Conservation (phyloP, 2,329 filamentous ascomycete species). For the Taxawa tesnikishii region DNA sequence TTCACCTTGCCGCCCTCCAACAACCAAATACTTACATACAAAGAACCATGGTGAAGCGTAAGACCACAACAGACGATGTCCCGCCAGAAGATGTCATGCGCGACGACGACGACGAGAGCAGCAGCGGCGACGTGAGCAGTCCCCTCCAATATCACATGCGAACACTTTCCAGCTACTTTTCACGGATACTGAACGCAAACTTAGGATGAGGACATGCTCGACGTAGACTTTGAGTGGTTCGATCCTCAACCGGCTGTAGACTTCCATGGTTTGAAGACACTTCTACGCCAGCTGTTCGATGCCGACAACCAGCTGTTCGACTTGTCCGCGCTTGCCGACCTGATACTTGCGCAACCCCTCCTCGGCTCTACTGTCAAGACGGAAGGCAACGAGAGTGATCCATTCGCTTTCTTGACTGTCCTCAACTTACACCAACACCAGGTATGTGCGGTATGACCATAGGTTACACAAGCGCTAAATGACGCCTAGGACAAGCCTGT, state of each 20-base stretch:
- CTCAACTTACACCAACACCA: slow-evolving; percentile 70
- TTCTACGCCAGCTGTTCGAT: slow-evolving; percentile 86
- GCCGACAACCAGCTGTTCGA: slow-evolving; percentile 77
- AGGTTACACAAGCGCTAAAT: no score
- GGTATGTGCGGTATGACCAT: no score
- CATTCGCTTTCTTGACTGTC: slow-evolving; percentile 84
- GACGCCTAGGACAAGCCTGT: slow-evolving; percentile 50
- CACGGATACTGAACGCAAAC: slow-evolving; percentile 1
- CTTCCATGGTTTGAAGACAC: slow-evolving; percentile 86
- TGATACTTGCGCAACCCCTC: slow-evolving; percentile 75
- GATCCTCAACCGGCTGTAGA: slow-evolving; percentile 82
- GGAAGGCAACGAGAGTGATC: slow-evolving; percentile 85
- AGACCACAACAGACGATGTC: slow-evolving; percentile 34
- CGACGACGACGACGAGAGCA: slow-evolving; percentile 20
- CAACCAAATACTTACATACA: slow-evolving; percentile 9
- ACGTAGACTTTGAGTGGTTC: slow-evolving; percentile 98
- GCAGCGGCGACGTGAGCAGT: slow-evolving; percentile 15
- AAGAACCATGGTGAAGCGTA: slow-evolving; percentile 41
- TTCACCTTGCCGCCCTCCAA: no score
- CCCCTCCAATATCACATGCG: not conserved
- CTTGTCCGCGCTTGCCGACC: slow-evolving; percentile 71
- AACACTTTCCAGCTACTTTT: no score
- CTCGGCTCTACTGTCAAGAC: slow-evolving; percentile 94
- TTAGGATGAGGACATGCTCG: slow-evolving; percentile 79
- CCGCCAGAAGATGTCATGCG: slow-evolving; percentile 30